Conservation (phyloP, 257 asterid genomes). For the Ligustrum vulgare region DNA sequence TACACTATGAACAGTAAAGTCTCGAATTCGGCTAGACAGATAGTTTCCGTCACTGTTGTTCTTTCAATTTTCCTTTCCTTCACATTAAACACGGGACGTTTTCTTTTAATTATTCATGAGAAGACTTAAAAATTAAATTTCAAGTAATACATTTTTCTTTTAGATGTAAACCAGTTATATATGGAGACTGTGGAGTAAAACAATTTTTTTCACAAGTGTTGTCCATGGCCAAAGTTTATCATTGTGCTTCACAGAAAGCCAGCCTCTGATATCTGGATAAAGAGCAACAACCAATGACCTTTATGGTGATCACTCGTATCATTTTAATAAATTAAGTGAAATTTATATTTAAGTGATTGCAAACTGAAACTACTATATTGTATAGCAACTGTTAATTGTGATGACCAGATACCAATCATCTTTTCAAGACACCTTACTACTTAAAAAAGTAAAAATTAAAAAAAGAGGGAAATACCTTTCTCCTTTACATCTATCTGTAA, state of each 20-base stretch:
- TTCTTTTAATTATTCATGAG: neutral
- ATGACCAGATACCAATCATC: neutral
- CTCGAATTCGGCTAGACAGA: no score
- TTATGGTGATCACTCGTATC: neutral
- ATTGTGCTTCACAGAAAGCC: neutral
- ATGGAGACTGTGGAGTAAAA: no score
- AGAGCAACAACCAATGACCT: neutral
- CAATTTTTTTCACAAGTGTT: neutral
- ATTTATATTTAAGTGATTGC: neutral
- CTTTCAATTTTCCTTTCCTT: neutral
- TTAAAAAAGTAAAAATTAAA: no score
- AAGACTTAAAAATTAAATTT: no score
- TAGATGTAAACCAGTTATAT: neutral
- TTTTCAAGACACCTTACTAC: neutral
- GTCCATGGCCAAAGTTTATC: neutral
- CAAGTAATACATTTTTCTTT: neutral
- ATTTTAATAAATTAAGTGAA: neutral
- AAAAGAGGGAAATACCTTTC: constrained; percentile 90
- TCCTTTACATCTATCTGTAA: constrained; percentile 79
- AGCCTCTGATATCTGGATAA: no score
- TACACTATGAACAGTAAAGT: no score
- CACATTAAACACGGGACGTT: neutral
- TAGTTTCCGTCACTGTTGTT: no score
- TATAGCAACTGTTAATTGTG: neutral
- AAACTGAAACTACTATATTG: neutral